Base-by-base conservation (phyloP, 805 yeast genomes). In the Hanseniaspora hatyaiensis region DNA sequence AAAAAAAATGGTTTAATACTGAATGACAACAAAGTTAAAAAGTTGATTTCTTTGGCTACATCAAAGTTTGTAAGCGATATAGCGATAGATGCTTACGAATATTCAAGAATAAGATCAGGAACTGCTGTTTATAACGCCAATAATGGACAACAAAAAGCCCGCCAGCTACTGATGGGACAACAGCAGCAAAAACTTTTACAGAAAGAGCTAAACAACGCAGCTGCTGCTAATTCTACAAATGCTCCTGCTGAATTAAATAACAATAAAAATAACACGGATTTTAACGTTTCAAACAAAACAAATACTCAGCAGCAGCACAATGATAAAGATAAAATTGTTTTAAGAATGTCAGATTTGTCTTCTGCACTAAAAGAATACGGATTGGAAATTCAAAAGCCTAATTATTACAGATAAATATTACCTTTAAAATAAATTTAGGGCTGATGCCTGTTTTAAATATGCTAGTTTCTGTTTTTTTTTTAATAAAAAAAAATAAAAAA, bases 41-140 rank as follows among this genome's bases (percentile, higher is more conserved):
- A 97, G 47, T 67, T 92, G 31, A 68, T 92, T 41, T 96, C 97
- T 0, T 68, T 92, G 49, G 97, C 98, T 1, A 92, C 98, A 0
- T 98, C 94, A 59, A 92, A 92, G 60, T 92, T 92, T 61, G 74
- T 92, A 23, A 78, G 88, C 52, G 98, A 92, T 61, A 80, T 92
- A 26, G 96, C 98, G 1, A 85, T 87, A 13, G 97, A 92, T 59
- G 96, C 98, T 0, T 92, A 86, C 60, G 98, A 92, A 61, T 88
- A 86, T 60, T 83, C 95, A 8, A 70, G 97, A 52, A 92, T 92
- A 54, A 73, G 97, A 52, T 84, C 92, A n/a, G 70, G 84, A 4
- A 77, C 86, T 11, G 78, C 95, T 0, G 94, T 88, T n/a, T 79
- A 83, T 57, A 80, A 81, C 56, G 77, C 94, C 4, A 72, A 83